phyloP scores from a whole-genome alignment of 2,329 filamentous ascomycete genomes.

The Ambrosiella cleistominuta region DNA sequence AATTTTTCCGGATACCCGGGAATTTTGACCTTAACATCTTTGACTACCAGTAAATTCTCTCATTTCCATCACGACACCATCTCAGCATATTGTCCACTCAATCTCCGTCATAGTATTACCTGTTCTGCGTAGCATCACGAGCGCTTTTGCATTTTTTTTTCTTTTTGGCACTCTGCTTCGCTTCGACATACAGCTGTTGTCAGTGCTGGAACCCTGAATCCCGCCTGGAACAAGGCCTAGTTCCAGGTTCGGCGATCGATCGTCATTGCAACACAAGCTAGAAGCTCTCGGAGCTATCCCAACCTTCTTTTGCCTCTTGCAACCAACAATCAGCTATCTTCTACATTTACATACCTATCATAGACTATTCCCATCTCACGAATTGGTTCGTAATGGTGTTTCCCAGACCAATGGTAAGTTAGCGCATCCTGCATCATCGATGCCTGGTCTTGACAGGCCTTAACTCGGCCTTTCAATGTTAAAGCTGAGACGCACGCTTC shows the following conservation, averaged over 20 bases:
- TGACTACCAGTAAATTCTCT: not conserved
- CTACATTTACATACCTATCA: not conserved
- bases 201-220: not conserved
- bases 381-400: not conserved
- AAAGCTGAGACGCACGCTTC: not conserved
- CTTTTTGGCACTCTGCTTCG: not conserved
- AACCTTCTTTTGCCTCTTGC: not conserved
- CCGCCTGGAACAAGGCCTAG: not conserved
- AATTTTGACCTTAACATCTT: not conserved
- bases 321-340: not conserved
- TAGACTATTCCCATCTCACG: not conserved
- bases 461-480: not conserved
- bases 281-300: not conserved
- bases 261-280: not conserved
- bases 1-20: not conserved
- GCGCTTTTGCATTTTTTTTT: not conserved
- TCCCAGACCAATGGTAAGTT: constrained; percentile 3
- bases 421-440: not conserved
- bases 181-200: not conserved
- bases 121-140: not conserved
- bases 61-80: not conserved
- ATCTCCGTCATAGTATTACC: not conserved
- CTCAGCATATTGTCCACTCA: not conserved
- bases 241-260: not conserved
- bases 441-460: not conserved